Conservation (phyloP, 257 asterid genomes). For the Striga asiatica region DNA sequence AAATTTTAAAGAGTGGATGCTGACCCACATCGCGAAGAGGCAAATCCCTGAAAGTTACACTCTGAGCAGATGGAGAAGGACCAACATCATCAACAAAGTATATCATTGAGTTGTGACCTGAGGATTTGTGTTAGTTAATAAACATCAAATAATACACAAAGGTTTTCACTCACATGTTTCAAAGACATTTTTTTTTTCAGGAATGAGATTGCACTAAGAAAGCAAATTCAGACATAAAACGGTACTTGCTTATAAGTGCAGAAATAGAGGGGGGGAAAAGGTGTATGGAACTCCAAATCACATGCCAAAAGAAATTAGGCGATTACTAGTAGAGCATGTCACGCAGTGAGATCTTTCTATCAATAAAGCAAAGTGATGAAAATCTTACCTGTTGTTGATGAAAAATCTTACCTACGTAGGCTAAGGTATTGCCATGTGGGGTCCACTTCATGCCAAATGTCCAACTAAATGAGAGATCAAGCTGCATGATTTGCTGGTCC, state of each 20-base stretch:
- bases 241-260: no score
- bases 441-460: slow-evolving; percentile 97
- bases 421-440: slow-evolving; percentile 83
- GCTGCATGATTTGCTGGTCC: slow-evolving; percentile 95
- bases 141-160: no score
- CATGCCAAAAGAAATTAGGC: neutral
- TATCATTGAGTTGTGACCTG: slow-evolving; percentile 97
- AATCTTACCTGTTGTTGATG: no score
- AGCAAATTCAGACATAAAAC: neutral
- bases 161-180: no score
- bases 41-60: slow-evolving; percentile 88
- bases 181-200: no score
- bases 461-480: slow-evolving; percentile 93
- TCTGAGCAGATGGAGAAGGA: slow-evolving; percentile 93
- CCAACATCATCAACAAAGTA: slow-evolving; percentile 96
- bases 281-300: neutral
- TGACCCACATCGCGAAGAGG: slow-evolving; percentile 99
- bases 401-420: slow-evolving; percentile 91
- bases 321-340: no score
- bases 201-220: neutral
- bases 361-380: slow-evolving; percentile 29
- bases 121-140: slow-evolving; percentile 15
- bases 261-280: no score
- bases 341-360: no score
- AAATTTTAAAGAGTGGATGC: slow-evolving; percentile 56